These are phyloP conservation scores for Penicillium sumatraense DNA, from an alignment of 2,329 filamentous ascomycete species.

Conservation along the genomic window DNA sequence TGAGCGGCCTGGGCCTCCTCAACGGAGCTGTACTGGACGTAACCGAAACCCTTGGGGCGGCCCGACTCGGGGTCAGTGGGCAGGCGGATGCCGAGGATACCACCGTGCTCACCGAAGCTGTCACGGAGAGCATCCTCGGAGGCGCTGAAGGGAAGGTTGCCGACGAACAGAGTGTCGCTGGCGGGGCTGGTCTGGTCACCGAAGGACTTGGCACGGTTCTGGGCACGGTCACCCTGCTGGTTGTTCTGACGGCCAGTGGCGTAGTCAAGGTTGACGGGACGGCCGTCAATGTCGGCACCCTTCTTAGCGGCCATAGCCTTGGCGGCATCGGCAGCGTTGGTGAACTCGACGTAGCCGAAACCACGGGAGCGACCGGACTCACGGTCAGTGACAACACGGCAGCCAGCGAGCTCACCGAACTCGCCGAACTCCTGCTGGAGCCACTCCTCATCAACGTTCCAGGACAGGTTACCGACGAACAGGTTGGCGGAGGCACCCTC, in stretches of 20 bases:
- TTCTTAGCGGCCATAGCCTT: constrained; percentile 77
- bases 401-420: constrained; percentile 72
- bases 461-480: constrained; percentile 88
- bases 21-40: constrained; percentile 79
- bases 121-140: constrained; percentile 75
- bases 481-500: constrained; percentile 62
- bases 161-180: constrained; percentile 86
- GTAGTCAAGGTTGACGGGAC: constrained; percentile 78
- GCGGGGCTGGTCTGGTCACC: constrained; percentile 80
- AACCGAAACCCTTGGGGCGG: constrained; percentile 88
- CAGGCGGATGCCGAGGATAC: constrained; percentile 79
- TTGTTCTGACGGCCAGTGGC: constrained; percentile 67
- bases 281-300: constrained; percentile 73
- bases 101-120: constrained; percentile 73
- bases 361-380: constrained; percentile 82
- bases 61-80: constrained; percentile 86
- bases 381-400: constrained; percentile 83
- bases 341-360: constrained; percentile 92
- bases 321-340: constrained; percentile 67
- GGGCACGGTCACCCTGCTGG: constrained; percentile 58
- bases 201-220: constrained; percentile 58
- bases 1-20: constrained; percentile 82
- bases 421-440: constrained; percentile 80
- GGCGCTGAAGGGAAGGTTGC: constrained; percentile 85
- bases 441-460: constrained; percentile 84